These are phyloP conservation scores for Coemansia interrupta DNA, from an alignment of 192 early-diverging fungal species.

Conservation along the genomic window DNA sequence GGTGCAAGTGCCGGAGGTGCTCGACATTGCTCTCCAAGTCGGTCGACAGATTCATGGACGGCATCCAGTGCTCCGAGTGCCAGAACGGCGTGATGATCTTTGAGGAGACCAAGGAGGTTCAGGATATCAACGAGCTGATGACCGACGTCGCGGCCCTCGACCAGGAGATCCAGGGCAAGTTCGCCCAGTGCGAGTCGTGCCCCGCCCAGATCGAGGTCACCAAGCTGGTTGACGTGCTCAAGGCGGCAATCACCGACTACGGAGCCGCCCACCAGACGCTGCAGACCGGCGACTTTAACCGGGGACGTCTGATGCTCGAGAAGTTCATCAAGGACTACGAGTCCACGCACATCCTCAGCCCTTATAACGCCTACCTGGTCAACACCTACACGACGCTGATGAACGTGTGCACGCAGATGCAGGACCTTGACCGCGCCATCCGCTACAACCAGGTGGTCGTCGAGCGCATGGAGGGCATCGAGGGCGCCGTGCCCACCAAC, in stretches of 20 bases:
- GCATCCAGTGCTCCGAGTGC: slow-evolving; percentile 62
- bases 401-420: slow-evolving; percentile 40
- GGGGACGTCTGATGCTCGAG: slow-evolving; percentile 48
- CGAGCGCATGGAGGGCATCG: slow-evolving; percentile 50
- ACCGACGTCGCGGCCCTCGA: slow-evolving; percentile 50
- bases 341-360: slow-evolving; percentile 46
- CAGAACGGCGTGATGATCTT: slow-evolving; percentile 56
- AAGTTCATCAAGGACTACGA: slow-evolving; percentile 53
- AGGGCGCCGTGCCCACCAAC: slow-evolving; percentile 51
- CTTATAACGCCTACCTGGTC: slow-evolving; percentile 52
- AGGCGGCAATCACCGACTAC: slow-evolving; percentile 54
- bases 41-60: slow-evolving; percentile 68
- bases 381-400: slow-evolving; percentile 46
- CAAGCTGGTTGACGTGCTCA: slow-evolving; percentile 52
- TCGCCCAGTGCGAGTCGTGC: slow-evolving; percentile 54
- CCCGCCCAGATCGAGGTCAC: slow-evolving; percentile 49
- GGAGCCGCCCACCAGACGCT: slow-evolving; percentile 40
- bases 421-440: slow-evolving; percentile 44
- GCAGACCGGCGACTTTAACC: slow-evolving; percentile 40
- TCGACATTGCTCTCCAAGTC: slow-evolving; percentile 59
- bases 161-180: slow-evolving; percentile 58
- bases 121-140: slow-evolving; percentile 58
- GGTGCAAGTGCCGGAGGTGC: slow-evolving; percentile 75
- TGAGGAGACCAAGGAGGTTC: slow-evolving; percentile 60
- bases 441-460: slow-evolving; percentile 39